phyloP scores from a whole-genome alignment of 2,329 filamentous ascomycete genomes.

The Alternaria ethzedia region DNA sequence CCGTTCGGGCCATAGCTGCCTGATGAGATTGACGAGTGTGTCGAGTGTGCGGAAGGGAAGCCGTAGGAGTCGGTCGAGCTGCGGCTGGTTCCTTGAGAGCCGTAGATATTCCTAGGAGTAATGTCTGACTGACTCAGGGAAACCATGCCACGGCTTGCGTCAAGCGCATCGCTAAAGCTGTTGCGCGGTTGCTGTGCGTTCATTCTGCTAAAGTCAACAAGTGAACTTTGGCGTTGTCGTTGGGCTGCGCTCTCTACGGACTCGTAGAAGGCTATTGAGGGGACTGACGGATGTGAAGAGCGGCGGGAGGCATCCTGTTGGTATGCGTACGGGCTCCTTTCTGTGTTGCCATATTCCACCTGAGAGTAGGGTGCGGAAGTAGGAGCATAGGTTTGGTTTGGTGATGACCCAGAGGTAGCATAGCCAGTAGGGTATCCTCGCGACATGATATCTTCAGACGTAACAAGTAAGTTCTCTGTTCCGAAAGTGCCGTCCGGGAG shows the following conservation, averaged over 20 bases:
- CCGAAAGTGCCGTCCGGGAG: slow-evolving; percentile 67
- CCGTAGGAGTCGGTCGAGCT: slow-evolving; percentile 86
- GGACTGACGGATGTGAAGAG: slow-evolving; percentile 84
- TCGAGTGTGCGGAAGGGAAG: slow-evolving; percentile 84
- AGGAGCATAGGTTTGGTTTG: slow-evolving; percentile 70
- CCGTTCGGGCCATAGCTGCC: slow-evolving; percentile 81
- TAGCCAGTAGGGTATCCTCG: slow-evolving; percentile 74
- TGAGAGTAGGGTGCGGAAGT: slow-evolving; percentile 76
- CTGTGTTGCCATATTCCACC: slow-evolving; percentile 70
- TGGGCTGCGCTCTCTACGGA: slow-evolving; percentile 49
- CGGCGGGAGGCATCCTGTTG: slow-evolving; percentile 67
- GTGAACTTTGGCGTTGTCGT: slow-evolving; percentile 63
- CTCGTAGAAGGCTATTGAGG: slow-evolving; percentile 60
- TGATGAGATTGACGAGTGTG: slow-evolving; percentile 87
- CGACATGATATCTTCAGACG: slow-evolving; percentile 77
- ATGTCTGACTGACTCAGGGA: slow-evolving; percentile 86
- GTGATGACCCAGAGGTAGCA: slow-evolving; percentile 71
- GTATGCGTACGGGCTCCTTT: slow-evolving; percentile 62
- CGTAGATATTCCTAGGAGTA: slow-evolving; percentile 83
- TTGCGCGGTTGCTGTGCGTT: slow-evolving; percentile 64
- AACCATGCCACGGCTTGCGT: slow-evolving; percentile 92
- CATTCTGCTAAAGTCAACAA: slow-evolving; percentile 71
- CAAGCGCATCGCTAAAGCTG: slow-evolving; percentile 86
- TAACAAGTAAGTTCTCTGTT: slow-evolving; percentile 71
- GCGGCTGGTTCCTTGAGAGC: slow-evolving; percentile 66